Evolutionary conservation across 257 asterid species (phyloP), one percentile per base, ranked within the genome.

Genomic region (Nicotiana tomentosiformis): DNA sequence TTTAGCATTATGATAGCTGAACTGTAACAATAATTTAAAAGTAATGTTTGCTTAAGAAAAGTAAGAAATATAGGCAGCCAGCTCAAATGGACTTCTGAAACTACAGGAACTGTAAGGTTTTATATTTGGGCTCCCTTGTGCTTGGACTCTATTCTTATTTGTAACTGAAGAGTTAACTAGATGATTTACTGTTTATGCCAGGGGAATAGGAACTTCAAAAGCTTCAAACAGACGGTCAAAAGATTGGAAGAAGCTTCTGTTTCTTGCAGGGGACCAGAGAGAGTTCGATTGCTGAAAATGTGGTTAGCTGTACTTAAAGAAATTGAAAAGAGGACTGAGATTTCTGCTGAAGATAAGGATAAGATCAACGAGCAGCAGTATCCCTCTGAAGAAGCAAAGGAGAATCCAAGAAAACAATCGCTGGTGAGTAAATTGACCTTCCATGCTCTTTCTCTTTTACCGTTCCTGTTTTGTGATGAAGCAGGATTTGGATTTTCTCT

Each of bases 171-270:
- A 72, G 60, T 23, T 15, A 7, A 49, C 32, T 23, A 51, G 43
- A 26, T 76, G 80, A 49, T 81, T 66, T 49, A 14, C 0, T 62
- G 83, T 29, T 66, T 58, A 81, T 87, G 81, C 58, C 88, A 96
- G 98, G 97, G 90, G 35, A 85, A 90, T 83, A 91, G 91, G 85
- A 93, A 81, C 83, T 39, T 91, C 79, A 96, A 88, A 89, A 96
- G 95, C 89, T 90, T 93, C 86, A 96, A 96, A 92, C 98, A 93
- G 93, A 90, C 97, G 5, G 94, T 94, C 83, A 94, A 91, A 89
- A 91, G 97, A 88, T 87, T 96, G 88, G 99, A 96, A 85, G 98
- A 96, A 87, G 97, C 97, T 83, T 94, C 98, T 84, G 90, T 96
- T 86, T 91, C 97, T 66, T 94, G 99, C 89, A 91, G 95, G 88